phyloP scores from a whole-genome alignment of 2,329 filamentous ascomycete species.

The Ophiosphaerella herpotricha region DNA sequence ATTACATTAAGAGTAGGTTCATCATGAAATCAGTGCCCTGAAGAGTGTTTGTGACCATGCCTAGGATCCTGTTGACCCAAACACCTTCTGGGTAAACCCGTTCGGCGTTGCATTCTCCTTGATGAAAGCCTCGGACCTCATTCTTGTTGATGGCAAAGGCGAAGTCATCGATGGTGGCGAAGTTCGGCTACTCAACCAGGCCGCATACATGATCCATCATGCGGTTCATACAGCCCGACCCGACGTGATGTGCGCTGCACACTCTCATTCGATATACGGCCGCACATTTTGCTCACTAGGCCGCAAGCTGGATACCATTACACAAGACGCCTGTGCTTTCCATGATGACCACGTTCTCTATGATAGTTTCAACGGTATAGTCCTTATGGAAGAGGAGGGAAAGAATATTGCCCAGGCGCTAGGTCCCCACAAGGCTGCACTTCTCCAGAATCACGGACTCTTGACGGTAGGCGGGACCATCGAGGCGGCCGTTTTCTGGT shows the following conservation, averaged over 20 bases:
- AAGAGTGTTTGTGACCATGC: constrained; percentile 3
- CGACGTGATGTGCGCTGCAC: constrained; percentile 63
- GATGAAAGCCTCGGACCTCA: constrained; percentile 69
- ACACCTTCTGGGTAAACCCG: constrained; percentile 70
- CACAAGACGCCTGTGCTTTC: constrained; percentile 62
- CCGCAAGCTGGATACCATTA: constrained; percentile 62
- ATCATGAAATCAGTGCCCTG: neutral
- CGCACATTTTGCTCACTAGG: constrained; percentile 67
- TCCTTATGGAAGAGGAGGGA: constrained; percentile 59
- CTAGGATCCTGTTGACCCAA: constrained; percentile 61
- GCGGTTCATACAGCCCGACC: constrained; percentile 64
- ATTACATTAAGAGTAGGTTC: constrained; percentile 60
- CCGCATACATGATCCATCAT: constrained; percentile 64
- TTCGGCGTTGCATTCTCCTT: constrained; percentile 66
- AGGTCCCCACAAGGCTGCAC: constrained; percentile 56
- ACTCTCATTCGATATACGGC: constrained; percentile 63
- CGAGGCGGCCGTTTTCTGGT: constrained; percentile 60
- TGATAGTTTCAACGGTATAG: constrained; percentile 58
- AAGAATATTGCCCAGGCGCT: constrained; percentile 56
- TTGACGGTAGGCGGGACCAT: constrained; percentile 56
- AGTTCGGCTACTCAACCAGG: constrained; percentile 44
- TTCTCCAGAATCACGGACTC: constrained; percentile 60
- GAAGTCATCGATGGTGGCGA: constrained; percentile 66
- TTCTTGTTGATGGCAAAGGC: constrained; percentile 66
- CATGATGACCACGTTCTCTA: constrained; percentile 60